phyloP scores from a whole-genome alignment of 345 rosid species.

The Moricandia moricandioides region DNA sequence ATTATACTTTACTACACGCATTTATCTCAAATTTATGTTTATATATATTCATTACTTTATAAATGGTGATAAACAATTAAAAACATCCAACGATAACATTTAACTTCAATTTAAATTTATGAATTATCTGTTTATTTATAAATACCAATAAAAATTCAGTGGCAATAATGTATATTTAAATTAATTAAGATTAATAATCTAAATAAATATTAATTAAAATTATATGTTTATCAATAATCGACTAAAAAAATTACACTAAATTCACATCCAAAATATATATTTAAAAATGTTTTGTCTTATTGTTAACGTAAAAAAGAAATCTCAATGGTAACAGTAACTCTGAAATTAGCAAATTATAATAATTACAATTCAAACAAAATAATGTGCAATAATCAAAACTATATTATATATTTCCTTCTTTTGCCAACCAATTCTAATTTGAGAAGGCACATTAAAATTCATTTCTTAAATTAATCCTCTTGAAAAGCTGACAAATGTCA shows the following conservation, averaged over 20 bases:
- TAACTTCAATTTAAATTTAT: neutral
- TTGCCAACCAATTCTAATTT: neutral
- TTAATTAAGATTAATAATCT: neutral
- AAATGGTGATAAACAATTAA: neutral
- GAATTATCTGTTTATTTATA: neutral
- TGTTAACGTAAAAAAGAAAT: neutral
- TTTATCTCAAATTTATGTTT: neutral
- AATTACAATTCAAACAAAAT: neutral
- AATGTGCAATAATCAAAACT: neutral
- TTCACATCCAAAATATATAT: neutral
- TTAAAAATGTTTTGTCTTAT: neutral
- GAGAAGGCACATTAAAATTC: neutral
- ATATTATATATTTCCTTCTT: neutral
- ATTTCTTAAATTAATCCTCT: neutral
- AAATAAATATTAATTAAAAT: neutral
- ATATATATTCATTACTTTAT: neutral
- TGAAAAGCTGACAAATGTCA: neutral
- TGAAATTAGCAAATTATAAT: neutral
- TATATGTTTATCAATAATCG: neutral
- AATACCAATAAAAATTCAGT: neutral
- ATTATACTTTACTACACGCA: neutral
- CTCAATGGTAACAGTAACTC: neutral
- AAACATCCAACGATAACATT: neutral
- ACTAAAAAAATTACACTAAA: neutral
- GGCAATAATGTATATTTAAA: neutral